A percentile compares a stretch with the other conserved stretches of the same genome.
phyloP scores from a whole-genome alignment of 805 yeast genomes.

The Hyphopichia homilentoma region DNA sequence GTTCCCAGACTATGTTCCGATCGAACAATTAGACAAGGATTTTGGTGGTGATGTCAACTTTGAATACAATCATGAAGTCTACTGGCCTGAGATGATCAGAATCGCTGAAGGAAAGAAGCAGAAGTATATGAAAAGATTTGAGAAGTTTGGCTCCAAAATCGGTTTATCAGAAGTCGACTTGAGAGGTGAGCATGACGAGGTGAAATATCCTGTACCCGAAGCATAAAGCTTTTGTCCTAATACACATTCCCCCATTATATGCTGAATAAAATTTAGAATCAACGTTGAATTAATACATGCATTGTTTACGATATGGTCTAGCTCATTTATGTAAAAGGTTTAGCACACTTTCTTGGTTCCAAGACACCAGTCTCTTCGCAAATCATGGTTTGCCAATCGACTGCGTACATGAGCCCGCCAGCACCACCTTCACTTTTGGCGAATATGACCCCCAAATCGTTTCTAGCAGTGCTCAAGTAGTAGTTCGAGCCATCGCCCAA shows the following conservation, averaged over 20 bases:
- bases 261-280: not conserved
- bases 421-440: constrained; percentile 68
- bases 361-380: constrained; percentile 68
- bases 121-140: constrained; percentile 66
- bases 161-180: constrained; percentile 85
- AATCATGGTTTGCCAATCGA: constrained; percentile 96
- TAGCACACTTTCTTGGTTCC: constrained; percentile 88
- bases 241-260: constrained; percentile 5
- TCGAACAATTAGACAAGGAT: constrained; percentile 72
- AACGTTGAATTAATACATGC: too few species aligned
- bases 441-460: constrained; percentile 91
- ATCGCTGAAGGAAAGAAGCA: constrained; percentile 56
- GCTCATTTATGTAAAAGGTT: constrained; percentile 62
- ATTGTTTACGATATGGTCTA: too few species aligned
- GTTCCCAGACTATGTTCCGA: constrained; percentile 76
- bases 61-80: constrained; percentile 71
- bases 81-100: constrained; percentile 70
- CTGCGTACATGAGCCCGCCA: constrained; percentile 78
- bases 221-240: not conserved
- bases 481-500: constrained; percentile 93
- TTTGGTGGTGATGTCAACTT: constrained; percentile 88
- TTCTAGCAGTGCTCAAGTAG: constrained; percentile 82
- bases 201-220: constrained; percentile 19
- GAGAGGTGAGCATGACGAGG: constrained; percentile 42
- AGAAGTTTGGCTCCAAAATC: constrained; percentile 58